Evolutionary conservation across 495 filamentous ascomycete species (phyloP), one percentile per base, ranked within the genome.

Genomic region (Aspergillus haitiensis): DNA sequence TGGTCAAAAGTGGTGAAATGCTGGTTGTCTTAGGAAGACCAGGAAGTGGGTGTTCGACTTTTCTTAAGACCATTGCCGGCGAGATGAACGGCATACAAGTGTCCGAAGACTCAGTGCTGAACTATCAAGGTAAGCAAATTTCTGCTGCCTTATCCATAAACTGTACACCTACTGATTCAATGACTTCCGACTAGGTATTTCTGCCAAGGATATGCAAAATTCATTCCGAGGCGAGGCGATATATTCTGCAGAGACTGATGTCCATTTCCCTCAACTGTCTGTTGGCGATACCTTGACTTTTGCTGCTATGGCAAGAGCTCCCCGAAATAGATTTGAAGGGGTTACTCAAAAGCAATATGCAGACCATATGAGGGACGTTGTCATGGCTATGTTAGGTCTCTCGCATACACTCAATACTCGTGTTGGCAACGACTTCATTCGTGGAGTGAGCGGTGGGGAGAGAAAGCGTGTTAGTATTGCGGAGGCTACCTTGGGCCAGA

Each of bases 401-500:
- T 77, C 81, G 8, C 76, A 87, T 21, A 78, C 79, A 6, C 81
- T 85, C 51, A 75, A 78, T 35, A 78, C 75, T 7, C 68, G 67
- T 10, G 74, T 78, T 75, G 74, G 74, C 13, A 67, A 72, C 34
- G 72, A 75, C 27, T 73, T 72, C 31, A 82, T 64, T 79, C 88
- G 73, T 64, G 86, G 92, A 56, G 83, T 95, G 13, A 89, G 86
- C n/a, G 92, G 92, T 47, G 92, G 92, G 37, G 91, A 46, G 90
- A 94, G 90, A n/a, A 93, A 93, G 72, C 85, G 72, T 37, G 70
- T 75, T 9, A 88, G 61, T 67, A 78, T 80, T 45, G 78, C 76
- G 5, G 75, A 85, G 65, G 80, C 80, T 67, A 84, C 91, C 67
- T 74, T 91, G 16, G 85, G 86, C 9, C 85, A 86, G 49, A 86